These are phyloP conservation scores for Sarocladium kiliense DNA, from an alignment of 2,329 filamentous ascomycete genomes.

Conservation along the genomic window DNA sequence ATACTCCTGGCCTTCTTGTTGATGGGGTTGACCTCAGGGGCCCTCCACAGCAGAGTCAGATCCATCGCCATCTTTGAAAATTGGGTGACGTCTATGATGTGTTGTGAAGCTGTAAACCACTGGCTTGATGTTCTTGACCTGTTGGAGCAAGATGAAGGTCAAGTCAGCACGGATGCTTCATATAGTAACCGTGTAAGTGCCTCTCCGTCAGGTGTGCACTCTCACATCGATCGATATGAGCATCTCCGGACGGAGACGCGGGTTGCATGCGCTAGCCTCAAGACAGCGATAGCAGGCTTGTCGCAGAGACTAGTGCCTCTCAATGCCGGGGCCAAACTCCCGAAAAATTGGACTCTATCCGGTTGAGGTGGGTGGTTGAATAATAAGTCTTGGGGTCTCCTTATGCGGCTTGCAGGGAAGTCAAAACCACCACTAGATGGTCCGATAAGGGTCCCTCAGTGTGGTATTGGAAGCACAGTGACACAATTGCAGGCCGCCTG, in stretches of 20 bases:
- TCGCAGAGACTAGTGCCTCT: neutral
- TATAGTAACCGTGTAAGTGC: neutral
- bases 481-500: neutral
- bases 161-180: neutral
- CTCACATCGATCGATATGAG: neutral
- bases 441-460: neutral
- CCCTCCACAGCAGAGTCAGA: slow-evolving; percentile 21
- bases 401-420: neutral
- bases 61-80: neutral
- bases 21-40: slow-evolving; percentile 74
- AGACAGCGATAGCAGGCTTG: slow-evolving; percentile 1
- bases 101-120: neutral
- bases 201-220: neutral
- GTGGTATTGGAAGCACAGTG: slow-evolving; percentile 1
- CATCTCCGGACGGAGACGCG: slow-evolving; percentile 1
- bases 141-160: neutral
- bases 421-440: neutral
- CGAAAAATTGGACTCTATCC: neutral
- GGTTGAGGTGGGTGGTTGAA: neutral
- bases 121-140: neutral
- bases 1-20: slow-evolving; percentile 79
- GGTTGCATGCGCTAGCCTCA: neutral
- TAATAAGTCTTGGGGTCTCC: too few relatives aligned
- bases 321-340: slow-evolving; percentile 6
- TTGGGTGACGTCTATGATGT: neutral